A percentile compares a stretch with the other conserved stretches of the same genome.
Evolutionary conservation across 331 rosid genomes (phyloP).

Genomic region (Cydonia oblonga): DNA sequence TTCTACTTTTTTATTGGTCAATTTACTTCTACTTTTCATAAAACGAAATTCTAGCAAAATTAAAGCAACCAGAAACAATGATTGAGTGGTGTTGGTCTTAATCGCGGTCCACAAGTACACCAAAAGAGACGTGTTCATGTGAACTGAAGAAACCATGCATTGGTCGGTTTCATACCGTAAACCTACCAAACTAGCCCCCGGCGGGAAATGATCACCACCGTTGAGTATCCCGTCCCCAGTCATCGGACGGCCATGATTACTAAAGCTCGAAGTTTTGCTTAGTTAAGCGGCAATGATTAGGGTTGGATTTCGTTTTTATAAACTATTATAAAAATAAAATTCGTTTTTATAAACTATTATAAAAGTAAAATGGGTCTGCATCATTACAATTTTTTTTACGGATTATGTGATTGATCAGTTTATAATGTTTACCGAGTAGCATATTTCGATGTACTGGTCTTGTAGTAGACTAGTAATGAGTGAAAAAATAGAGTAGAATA

Average conservation of each 20-base stretch:
- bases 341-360: no score
- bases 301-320: background rate
- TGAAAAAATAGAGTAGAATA: background rate
- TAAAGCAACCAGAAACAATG: background rate
- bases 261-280: background rate
- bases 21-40: background rate
- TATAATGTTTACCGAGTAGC: background rate
- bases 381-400: background rate
- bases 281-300: background rate
- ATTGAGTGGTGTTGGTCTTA: background rate
- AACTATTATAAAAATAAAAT: no score
- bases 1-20: no score
- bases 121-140: background rate
- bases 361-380: background rate
- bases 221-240: background rate
- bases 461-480: background rate
- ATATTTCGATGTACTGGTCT: background rate
- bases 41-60: background rate
- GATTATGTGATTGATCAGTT: background rate
- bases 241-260: background rate
- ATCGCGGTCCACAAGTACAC: background rate
- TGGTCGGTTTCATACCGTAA: background rate
- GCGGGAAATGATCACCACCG: background rate
- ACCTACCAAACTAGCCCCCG: background rate
- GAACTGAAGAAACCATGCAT: background rate